Base-by-base conservation (phyloP, 2,329 filamentous ascomycete species). In the Aspergillus felis region DNA sequence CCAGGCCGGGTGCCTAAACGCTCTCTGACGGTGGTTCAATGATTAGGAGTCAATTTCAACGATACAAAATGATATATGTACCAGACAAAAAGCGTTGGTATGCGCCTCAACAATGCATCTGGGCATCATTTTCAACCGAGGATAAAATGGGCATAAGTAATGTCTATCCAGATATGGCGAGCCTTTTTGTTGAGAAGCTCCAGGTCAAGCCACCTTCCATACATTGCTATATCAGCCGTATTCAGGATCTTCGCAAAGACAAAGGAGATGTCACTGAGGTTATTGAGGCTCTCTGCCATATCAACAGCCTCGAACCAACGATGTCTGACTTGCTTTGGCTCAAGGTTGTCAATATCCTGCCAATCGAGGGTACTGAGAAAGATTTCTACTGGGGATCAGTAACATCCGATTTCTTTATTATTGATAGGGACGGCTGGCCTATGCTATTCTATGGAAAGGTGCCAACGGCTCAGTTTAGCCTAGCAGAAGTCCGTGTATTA, bases 391-490 rank as follows among this genome's bases (percentile, higher is more conserved):
- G 20, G 35, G 28, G 42, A 17, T 35, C 42, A 4, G 22, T 22
- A 12, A 46, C 48, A 35, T 47, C 25, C 2, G 32, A 49, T 48
- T 55, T 58, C 27, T 35, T 58, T 24, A 55, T 58, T n/a, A 22
- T 50, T 32, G 49, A 58, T 50, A 41, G 27, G 7, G 52, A 58
- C 8, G 48, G 56, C 51, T 52, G 46, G 54, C 38, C 29, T 28
- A 42, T 3, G 41, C 22, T 38, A 22, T 32, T 22, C 42, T 25
- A 10, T 17, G 2, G 53, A 27, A 2, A 41, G 22, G 51, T 53
- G 6, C 56, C 52, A 4, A 50, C 47, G 7, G 48, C 55, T 17
- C 10, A 48, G 9, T 41, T 58, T 17, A 2, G 17, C 4, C 10
- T 35, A 1, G 44, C n/a, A 24, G 48, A 53, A 7, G 32, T 55